A percentile compares a stretch with the other conserved stretches of the same genome.
phyloP scores from a whole-genome alignment of 2,329 filamentous ascomycete genomes.

The Waltergamsia citrina region DNA sequence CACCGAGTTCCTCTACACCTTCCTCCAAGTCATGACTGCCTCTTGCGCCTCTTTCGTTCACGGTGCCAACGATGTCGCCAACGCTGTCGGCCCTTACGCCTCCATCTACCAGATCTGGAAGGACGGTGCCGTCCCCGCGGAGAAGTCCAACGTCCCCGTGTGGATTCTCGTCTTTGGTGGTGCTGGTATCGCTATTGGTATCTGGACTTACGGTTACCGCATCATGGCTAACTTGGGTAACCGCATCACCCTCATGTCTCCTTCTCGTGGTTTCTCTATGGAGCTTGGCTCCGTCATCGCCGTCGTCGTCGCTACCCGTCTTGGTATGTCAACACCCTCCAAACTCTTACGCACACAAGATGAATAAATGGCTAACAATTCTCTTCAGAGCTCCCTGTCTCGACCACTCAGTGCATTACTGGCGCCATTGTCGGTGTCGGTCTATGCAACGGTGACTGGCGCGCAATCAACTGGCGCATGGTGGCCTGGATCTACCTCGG shows the following conservation, averaged over 20 bases:
- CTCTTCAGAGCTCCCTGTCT: constrained; percentile 43
- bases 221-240: constrained; percentile 57
- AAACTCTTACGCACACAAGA: background rate
- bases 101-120: constrained; percentile 53
- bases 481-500: constrained; percentile 49
- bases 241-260: constrained; percentile 53
- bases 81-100: constrained; percentile 53
- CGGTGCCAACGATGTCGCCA: constrained; percentile 58
- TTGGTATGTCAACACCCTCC: constrained; percentile 25
- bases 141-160: constrained; percentile 40
- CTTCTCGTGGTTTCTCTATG: constrained; percentile 49
- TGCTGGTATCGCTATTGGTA: constrained; percentile 40
- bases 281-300: constrained; percentile 53
- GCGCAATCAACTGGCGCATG: constrained; percentile 54
- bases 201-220: constrained; percentile 54
- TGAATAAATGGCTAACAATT: background rate
- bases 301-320: constrained; percentile 53
- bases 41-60: constrained; percentile 55
- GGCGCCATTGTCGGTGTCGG: constrained; percentile 54
- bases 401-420: constrained; percentile 56
- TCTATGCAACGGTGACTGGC: constrained; percentile 48
- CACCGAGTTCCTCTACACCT: constrained; percentile 48
- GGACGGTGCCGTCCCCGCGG: constrained; percentile 29
- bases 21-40: constrained; percentile 50
- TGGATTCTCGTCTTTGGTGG: constrained; percentile 52